Percentiles rank a stretch among this genome's conserved stretches.
Conservation (phyloP, 306 rosid species). For the Quercus aquifolioides region DNA sequence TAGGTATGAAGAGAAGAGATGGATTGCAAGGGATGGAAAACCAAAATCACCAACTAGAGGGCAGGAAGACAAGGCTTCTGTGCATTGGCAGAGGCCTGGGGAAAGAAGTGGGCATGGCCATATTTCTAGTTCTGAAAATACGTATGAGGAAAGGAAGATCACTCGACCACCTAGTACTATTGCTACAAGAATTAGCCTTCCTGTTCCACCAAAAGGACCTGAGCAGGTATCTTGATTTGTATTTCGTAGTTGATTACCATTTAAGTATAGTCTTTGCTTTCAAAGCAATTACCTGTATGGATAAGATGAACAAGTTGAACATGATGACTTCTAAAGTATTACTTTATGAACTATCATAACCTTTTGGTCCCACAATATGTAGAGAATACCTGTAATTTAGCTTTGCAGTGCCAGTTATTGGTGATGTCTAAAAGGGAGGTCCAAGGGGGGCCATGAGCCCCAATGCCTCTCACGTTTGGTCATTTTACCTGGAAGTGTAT, state of each 20-base stretch:
- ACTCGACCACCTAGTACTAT: conserved; percentile 44
- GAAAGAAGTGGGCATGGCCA: conserved; percentile 61
- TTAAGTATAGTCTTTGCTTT: not conserved
- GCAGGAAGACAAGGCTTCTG: conserved; percentile 60
- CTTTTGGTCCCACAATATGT: not conserved
- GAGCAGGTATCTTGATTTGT: conserved; percentile 52
- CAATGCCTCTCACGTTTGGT: no score
- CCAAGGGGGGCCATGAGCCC: no score
- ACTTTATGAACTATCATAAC: not conserved
- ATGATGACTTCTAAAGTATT: not conserved
- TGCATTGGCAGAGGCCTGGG: conserved; percentile 62
- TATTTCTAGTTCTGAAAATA: conserved; percentile 51
- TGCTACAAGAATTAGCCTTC: conserved; percentile 48
- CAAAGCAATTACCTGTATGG: not conserved
- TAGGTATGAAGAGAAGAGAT: conserved; percentile 97
- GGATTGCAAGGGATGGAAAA: conserved; percentile 78
- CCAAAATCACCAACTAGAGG: conserved; percentile 60
- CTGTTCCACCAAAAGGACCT: conserved; percentile 69
- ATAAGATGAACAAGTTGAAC: not conserved
- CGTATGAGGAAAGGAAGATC: conserved; percentile 60
- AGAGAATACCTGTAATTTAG: not conserved
- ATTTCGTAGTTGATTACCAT: not conserved
- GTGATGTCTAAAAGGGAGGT: no score
- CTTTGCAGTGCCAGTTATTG: not conserved
- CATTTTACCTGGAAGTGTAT: no score